Base-by-base conservation (phyloP, 306 rosid species). In the Trichosanthes truncata region DNA sequence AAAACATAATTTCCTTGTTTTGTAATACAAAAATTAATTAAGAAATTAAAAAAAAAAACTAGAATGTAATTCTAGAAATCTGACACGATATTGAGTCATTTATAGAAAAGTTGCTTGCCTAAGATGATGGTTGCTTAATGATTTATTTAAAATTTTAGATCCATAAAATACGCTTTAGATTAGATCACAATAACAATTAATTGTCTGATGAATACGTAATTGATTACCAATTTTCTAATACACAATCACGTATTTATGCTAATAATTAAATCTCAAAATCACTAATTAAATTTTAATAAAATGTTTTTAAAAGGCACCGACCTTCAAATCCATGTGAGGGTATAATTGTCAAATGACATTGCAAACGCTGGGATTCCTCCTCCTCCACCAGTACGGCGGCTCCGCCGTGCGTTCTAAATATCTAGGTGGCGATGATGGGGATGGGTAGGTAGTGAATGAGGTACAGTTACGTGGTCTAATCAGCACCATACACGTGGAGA, bases 401-500 rank as follows among this genome's bases (percentile, higher is more conserved):
- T 48, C 40, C 52, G 76, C 20, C 53, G 53, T 20, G 53, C 21
- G 7, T 45, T 71, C 12, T 26, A 23, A 45, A 71, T 23, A 71
- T 71, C 21, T 71, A 45, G 56, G 57, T 6, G 36, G 77, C 1
- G 53, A 12, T 41, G 76, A 5, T 12, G 38, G 20, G 3, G 52
- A n/a, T 68, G 20, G 56, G 21, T 1, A 74, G 76, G 52, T n/a
- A 72, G 89, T 84, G 91, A 83, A 77, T 55, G 26, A 25, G 76
- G 21, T 38, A 35, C 40, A 81, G 79, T 63, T 43, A 66, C 85
- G 83, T 78, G 35, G 40, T 7, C 14, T 61, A 61, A 26, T 66
- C 48, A 0, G 5, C 5, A 2, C 81, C 87, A 83, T 67, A 78
- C 87, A 85, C 86, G 78, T 79, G 87, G 75, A 49, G 0, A 0